These are phyloP conservation scores for Leptodontidium sp. DNA, from an alignment of 2,329 filamentous ascomycete genomes.

Conservation along the genomic window DNA sequence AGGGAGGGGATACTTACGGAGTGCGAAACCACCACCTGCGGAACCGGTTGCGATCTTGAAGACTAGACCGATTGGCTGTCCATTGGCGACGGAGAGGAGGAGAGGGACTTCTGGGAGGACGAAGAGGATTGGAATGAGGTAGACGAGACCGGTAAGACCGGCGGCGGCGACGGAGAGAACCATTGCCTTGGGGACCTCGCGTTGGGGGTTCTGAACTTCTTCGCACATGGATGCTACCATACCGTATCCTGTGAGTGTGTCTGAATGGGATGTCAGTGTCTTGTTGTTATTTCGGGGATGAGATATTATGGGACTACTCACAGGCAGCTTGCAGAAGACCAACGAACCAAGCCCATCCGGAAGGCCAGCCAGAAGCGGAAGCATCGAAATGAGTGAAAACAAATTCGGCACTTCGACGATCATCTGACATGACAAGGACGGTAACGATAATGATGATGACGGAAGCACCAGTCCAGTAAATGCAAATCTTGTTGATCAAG, in stretches of 20 bases:
- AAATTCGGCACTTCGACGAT: slow-evolving; percentile 65
- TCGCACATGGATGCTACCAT: slow-evolving; percentile 79
- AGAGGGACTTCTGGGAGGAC: slow-evolving; percentile 72
- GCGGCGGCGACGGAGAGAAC: slow-evolving; percentile 73
- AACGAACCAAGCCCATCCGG: slow-evolving; percentile 77
- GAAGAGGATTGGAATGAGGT: slow-evolving; percentile 78
- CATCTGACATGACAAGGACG: slow-evolving; percentile 62
- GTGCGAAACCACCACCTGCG: slow-evolving; percentile 73
- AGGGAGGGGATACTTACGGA: not conserved
- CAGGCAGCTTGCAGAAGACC: slow-evolving; percentile 69
- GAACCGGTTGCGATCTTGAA: slow-evolving; percentile 74
- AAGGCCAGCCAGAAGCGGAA: slow-evolving; percentile 69
- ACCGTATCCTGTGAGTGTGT: slow-evolving; percentile 71
- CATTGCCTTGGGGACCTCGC: slow-evolving; percentile 76
- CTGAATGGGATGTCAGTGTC: slow-evolving; percentile 48
- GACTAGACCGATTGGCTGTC: slow-evolving; percentile 77
- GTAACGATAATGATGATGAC: slow-evolving; percentile 75
- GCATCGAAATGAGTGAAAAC: slow-evolving; percentile 76
- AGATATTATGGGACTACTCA: slow-evolving; percentile 23
- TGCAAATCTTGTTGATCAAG: slow-evolving; percentile 76
- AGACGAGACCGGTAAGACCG: slow-evolving; percentile 70
- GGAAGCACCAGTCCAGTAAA: slow-evolving; percentile 73
- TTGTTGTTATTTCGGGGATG: not conserved
- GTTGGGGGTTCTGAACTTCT: slow-evolving; percentile 73
- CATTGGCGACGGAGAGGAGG: slow-evolving; percentile 71